A percentile compares a stretch with the other conserved stretches of the same genome.
Evolutionary conservation across 2,329 filamentous ascomycete genomes (phyloP).

Genomic region (Fusarium sp.): DNA sequence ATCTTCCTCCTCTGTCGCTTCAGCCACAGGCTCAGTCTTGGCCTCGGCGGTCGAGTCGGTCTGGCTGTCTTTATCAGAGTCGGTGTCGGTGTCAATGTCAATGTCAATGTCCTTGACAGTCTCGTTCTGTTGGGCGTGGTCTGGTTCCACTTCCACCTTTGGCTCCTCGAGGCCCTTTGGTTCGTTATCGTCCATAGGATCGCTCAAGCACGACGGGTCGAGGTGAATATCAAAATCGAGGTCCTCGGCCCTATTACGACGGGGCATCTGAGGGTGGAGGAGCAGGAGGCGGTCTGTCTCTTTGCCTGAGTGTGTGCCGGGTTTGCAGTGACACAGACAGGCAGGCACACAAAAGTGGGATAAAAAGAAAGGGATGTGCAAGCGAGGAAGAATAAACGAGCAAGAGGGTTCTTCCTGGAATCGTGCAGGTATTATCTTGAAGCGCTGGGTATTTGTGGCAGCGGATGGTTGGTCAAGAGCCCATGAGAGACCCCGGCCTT

Average conservation of each 20-base stretch:
- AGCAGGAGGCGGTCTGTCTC: slow-evolving; percentile 14
- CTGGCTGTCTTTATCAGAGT: slow-evolving; percentile 20
- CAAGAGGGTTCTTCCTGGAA: slow-evolving; percentile 38
- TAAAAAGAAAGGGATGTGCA: slow-evolving; percentile 21
- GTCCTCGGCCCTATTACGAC: slow-evolving; percentile 48
- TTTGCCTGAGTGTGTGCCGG: slow-evolving; percentile 29
- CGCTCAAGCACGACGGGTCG: slow-evolving; percentile 58
- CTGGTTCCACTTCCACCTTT: slow-evolving; percentile 25
- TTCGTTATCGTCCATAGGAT: slow-evolving; percentile 54
- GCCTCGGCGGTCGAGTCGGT: slow-evolving; percentile 24
- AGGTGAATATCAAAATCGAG: slow-evolving; percentile 61
- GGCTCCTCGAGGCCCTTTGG: slow-evolving; percentile 37
- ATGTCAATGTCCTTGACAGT: slow-evolving; percentile 15
- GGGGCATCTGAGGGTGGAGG: slow-evolving; percentile 43
- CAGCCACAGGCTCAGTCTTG: slow-evolving; percentile 21
- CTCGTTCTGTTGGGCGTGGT: slow-evolving; percentile 34
- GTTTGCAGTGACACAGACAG: slow-evolving; percentile 35
- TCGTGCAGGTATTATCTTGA: slow-evolving; percentile 41
- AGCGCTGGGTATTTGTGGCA: slow-evolving; percentile 40
- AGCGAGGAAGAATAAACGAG: slow-evolving; percentile 14
- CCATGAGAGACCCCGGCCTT: slow-evolving; percentile 38
- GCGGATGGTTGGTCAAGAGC: slow-evolving; percentile 48
- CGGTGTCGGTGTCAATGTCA: slow-evolving; percentile 19
- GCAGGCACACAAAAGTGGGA: neutral
- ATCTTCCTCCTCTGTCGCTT: slow-evolving; percentile 19